Evolutionary conservation across 306 rosid genomes (phyloP).

Genomic region (Cajanus cajan): DNA sequence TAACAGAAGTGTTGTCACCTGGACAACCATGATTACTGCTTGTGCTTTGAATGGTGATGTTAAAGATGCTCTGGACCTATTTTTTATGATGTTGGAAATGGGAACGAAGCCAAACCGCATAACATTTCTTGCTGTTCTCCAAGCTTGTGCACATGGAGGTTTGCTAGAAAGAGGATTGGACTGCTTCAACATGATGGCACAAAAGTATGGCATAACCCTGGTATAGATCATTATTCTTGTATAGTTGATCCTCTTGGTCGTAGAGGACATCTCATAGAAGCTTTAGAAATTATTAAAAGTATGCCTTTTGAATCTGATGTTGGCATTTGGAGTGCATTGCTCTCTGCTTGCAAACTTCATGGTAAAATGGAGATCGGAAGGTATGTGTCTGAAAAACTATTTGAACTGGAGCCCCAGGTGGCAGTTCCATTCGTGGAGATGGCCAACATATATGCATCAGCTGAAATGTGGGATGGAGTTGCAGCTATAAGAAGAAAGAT

Average conservation of each 20-base stretch:
- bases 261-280: constrained; percentile 53
- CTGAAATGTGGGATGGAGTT: constrained; percentile 66
- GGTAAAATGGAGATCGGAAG: constrained; percentile 45
- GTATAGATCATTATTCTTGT: constrained; percentile 73
- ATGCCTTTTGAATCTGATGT: constrained; percentile 63
- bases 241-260: constrained; percentile 65
- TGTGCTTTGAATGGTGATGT: constrained; percentile 68
- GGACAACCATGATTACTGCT: constrained; percentile 68
- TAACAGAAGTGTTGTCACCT: constrained; percentile 56
- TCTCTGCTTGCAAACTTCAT: constrained; percentile 68
- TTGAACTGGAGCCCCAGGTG: constrained; percentile 50
- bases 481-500: constrained; percentile 57
- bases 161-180: constrained; percentile 61
- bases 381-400: constrained; percentile 40
- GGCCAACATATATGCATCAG: constrained; percentile 67
- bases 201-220: constrained; percentile 40
- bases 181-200: constrained; percentile 49
- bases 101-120: constrained; percentile 59
- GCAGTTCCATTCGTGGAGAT: constrained; percentile 63
- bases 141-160: constrained; percentile 76
- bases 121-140: constrained; percentile 74
- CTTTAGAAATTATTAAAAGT: constrained; percentile 46
- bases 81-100: constrained; percentile 44
- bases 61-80: constrained; percentile 55
- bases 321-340: constrained; percentile 70